phyloP scores from a whole-genome alignment of 805 yeast genomes.

The Jamesozyma lodderae region DNA sequence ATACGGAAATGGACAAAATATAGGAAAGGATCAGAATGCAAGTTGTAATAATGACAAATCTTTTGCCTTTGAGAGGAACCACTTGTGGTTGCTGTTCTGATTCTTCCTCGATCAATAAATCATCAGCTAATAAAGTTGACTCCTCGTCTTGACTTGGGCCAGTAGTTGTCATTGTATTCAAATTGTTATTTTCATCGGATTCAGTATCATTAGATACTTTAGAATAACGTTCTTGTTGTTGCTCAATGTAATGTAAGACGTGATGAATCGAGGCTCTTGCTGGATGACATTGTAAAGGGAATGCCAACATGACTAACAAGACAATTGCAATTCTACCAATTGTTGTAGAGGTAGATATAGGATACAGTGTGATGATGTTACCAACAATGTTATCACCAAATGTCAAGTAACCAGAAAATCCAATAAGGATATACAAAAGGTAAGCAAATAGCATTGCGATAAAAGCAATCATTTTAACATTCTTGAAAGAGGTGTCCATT shows the following conservation, averaged over 20 bases:
- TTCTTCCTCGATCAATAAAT: constrained; percentile 17
- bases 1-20: constrained; percentile 46
- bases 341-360: constrained; percentile 54
- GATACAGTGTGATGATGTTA: constrained; percentile 72
- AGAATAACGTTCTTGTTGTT: neutral
- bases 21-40: constrained; percentile 42
- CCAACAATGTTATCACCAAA: constrained; percentile 76
- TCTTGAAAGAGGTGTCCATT: constrained; percentile 40
- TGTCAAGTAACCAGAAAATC: constrained; percentile 74
- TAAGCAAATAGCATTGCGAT: constrained; percentile 54
- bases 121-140: constrained; percentile 2
- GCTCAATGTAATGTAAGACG: constrained; percentile 43
- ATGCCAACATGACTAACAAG: constrained; percentile 70
- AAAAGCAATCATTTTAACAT: constrained; percentile 39
- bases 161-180: neutral
- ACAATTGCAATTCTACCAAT: constrained; percentile 77
- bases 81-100: constrained; percentile 9
- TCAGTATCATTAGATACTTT: neutral
- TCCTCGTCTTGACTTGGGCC: constrained; percentile 1
- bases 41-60: constrained; percentile 43
- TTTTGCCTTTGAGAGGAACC: constrained; percentile 23
- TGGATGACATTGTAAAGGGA: constrained; percentile 86
- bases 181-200: neutral
- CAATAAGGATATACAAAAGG: constrained; percentile 58
- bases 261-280: constrained; percentile 76